Base-by-base conservation (phyloP, 345 rosid genomes). In the Lepidium aucheri region DNA sequence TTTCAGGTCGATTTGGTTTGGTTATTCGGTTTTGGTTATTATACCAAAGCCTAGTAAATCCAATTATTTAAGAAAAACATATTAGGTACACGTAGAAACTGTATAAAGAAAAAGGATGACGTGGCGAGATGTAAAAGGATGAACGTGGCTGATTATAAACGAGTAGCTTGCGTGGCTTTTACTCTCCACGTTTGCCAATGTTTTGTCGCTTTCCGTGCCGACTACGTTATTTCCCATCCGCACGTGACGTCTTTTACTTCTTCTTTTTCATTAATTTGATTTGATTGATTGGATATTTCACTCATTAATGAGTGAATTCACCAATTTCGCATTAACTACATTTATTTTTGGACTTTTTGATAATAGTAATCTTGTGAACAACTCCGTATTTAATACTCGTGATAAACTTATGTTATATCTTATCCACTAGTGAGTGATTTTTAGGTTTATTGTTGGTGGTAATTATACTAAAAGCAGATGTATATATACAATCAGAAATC, bases 131-230 rank as follows among this genome's bases (percentile, higher is more conserved):
- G 8, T 8, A 28, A 69, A 60, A 60, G 60, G 73, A 69, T 16
- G 14, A 24, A 24, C 71, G 55, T 55, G 38, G 63, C 13, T 20
- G 22, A 20, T 20, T 20, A 20, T 20, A 20, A 20, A 20, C 22
- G 22, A 20, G 22, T 20, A 20, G 22, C 22, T 20, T 17, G 70
- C 53, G 70, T 65, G 53, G 43, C 13, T 12, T 41, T 13, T 54
- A 64, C 60, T 40, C 18, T 39, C 51, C 14, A 1, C 12, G 8
- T 42, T 53, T 41, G 22, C 15, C 20, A 2, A 16, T 53, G 56
- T 53, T 70, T 60, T 28, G 68, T 53, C 63, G 69, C 56, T 51
- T 62, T 53, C 63, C 6, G 41, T 70, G 41, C 49, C 68, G 63
- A 69, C 44, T 59, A 58, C 22, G 58, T 65, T 8, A 67, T 11